Conservation (phyloP, 2,329 filamentous ascomycete genomes). For the Chlorencoelia australis region DNA sequence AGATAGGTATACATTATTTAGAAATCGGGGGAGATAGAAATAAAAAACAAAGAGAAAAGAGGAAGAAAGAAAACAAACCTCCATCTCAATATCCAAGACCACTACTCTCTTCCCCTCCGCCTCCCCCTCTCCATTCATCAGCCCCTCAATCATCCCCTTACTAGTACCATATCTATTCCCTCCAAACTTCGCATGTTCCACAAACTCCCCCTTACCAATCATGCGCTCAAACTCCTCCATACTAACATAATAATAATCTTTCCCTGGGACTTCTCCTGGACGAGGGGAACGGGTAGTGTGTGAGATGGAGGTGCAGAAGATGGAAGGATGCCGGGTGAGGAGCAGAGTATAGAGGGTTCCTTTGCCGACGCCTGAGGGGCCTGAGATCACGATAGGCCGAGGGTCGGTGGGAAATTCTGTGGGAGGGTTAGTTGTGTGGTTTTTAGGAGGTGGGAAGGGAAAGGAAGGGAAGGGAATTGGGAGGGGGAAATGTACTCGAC, state of each 20-base stretch:
- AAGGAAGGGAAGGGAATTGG: conserved; percentile 4
- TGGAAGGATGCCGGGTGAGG: conserved; percentile 46
- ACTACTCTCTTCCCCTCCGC: conserved; percentile 59
- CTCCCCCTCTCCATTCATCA: conserved; percentile 62
- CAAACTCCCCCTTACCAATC: conserved; percentile 61
- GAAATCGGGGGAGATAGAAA: background rate
- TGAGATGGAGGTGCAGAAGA: conserved; percentile 49
- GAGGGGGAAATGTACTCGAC: conserved; percentile 18
- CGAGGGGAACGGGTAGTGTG: conserved; percentile 78
- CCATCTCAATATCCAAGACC: conserved; percentile 94
- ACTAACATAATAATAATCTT: conserved; percentile 71
- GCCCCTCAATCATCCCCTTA: conserved; percentile 60
- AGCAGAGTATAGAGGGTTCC: conserved; percentile 68
- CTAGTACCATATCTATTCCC: conserved; percentile 82
- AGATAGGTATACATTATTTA: too few relatives aligned
- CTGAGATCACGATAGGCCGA: conserved; percentile 67
- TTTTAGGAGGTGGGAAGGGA: conserved; percentile 6
- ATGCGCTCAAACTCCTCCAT: conserved; percentile 58
- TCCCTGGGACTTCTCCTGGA: conserved; percentile 62
- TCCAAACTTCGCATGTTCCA: conserved; percentile 77
- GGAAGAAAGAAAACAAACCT: conserved; percentile 48
- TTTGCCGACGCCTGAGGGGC: conserved; percentile 72
- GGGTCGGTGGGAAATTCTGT: conserved; percentile 12
- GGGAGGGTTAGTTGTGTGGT: conserved; percentile 6
- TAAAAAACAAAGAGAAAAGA: too few relatives aligned